A percentile compares a stretch with the other conserved stretches of the same genome.
Evolutionary conservation across 805 yeast genomes (phyloP).

Genomic region (Wickerhamiella siamensis): DNA sequence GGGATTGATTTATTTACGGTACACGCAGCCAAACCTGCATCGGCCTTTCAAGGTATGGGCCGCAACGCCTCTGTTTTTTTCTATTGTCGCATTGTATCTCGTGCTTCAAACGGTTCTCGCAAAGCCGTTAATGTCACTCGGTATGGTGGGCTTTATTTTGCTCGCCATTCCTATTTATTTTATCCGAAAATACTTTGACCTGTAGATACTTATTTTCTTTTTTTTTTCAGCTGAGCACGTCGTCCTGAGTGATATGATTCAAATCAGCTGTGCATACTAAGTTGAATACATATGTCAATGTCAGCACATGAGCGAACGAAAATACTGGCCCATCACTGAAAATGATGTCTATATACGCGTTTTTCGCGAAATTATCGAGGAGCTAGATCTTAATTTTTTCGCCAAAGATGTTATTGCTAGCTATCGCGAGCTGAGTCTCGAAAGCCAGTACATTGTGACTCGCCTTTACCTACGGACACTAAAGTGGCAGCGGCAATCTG

Average conservation of each 20-base stretch:
- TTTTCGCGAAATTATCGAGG: constrained; percentile 14
- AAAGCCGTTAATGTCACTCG: not conserved
- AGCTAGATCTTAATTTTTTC: constrained; percentile 12
- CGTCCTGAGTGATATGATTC: not conserved
- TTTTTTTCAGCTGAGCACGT: not conserved
- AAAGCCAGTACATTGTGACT: constrained; percentile 14
- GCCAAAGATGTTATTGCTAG: not conserved
- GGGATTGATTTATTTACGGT: constrained; percentile 26
- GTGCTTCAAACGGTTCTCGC: not conserved
- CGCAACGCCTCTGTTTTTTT: constrained; percentile 22
- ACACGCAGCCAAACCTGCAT: constrained; percentile 23
- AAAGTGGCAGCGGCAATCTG: constrained; percentile 16
- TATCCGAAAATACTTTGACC: not conserved
- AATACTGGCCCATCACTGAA: constrained; percentile 15
- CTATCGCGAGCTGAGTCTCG: constrained; percentile 7
- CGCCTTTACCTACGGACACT: constrained; percentile 13
- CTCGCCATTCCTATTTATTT: not conserved
- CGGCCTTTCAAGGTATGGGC: constrained; percentile 28
- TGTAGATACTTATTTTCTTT: not conserved
- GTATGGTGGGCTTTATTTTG: not conserved
- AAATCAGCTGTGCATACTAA: not conserved
- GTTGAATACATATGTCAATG: not conserved
- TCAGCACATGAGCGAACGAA: not conserved
- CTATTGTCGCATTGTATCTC: not conserved
- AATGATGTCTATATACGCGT: constrained; percentile 17